Base-by-base conservation (phyloP, 2,329 filamentous ascomycete species). In the Exophiala sp. region DNA sequence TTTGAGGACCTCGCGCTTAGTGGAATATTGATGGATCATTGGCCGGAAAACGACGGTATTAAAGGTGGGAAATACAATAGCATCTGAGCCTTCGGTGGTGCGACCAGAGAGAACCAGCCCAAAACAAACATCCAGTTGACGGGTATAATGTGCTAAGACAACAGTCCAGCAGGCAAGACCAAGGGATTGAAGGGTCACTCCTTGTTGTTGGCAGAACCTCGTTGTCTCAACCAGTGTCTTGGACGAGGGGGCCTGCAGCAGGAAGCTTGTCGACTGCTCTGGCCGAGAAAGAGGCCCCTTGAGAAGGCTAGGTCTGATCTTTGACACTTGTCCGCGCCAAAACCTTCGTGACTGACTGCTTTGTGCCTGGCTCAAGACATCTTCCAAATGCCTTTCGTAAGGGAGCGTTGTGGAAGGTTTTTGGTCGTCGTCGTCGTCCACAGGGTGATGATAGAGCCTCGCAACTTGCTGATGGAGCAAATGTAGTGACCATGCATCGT, bases 61-160 rank as follows among this genome's bases (percentile, higher is more conserved):
- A 86, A 96, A 95, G 0, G 86, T 88, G 0, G 90, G 91, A 61
- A 95, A 96, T 63, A 90, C 74, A 10, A 91, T 67, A 21, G 78
- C 66, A 37, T 85, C 78, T 0, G 81, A 78, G 13, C 79, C 76
- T 39, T 86, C 82, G 8, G 80, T 81, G 49, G 93, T 87, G n/a
- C 91, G 79, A 13, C 91, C 90, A 0, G 88, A 89, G 10, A 95
- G 73, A 1, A 96, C 84, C 0, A 87, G 79, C 1, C 91, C 91
- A 62, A 93, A 95, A 0, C 81, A 76, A 2, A 95, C 78, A 57
- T 95, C 89, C 0, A 94, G 75, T 0, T 77, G 78, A 2, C 73
- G 68, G 1, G 78, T 73, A 40, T 80, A 74, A 0, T 78, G 75
- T 1, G 87, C 82, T 1, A 95, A 73, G 0, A 85, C 73, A 1